Evolutionary conservation across 805 yeast genomes (phyloP).

Genomic region (Aciculoconidium aculeatum): DNA sequence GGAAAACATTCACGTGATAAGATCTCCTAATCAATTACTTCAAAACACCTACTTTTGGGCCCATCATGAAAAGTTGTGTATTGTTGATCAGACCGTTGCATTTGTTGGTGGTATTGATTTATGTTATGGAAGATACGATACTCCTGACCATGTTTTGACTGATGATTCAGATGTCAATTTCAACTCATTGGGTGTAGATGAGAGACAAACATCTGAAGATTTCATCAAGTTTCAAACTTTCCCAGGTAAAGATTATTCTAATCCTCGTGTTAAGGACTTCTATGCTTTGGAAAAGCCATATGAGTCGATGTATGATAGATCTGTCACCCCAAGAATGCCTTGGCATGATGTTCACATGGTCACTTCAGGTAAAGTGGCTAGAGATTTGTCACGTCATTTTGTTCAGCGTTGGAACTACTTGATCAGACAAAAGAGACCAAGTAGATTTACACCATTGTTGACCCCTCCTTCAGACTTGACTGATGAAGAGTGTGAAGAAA

Average conservation of each 20-base stretch:
- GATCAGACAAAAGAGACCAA: constrained; percentile 88
- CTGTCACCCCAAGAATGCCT: constrained; percentile 87
- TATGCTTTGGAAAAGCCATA: constrained; percentile 75
- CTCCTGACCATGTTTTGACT: constrained; percentile 86
- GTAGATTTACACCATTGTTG: constrained; percentile 85
- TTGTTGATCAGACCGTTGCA: constrained; percentile 82
- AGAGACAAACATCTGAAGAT: constrained; percentile 32
- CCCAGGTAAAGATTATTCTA: constrained; percentile 97
- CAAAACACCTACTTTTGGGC: constrained; percentile 98
- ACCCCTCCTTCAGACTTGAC: constrained; percentile 90
- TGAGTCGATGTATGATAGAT: constrained; percentile 87
- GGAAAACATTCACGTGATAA: constrained; percentile 77
- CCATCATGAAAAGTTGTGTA: constrained; percentile 89
- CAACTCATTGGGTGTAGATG: constrained; percentile 22
- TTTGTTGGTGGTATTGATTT: constrained; percentile 94
- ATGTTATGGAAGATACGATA: constrained; percentile 93
- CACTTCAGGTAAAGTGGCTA: constrained; percentile 88
- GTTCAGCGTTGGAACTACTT: constrained; percentile 97
- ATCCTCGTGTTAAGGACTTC: constrained; percentile 90
- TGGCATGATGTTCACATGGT: constrained; percentile 99
- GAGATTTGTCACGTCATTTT: constrained; percentile 90
- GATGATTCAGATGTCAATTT: constrained; percentile 57
- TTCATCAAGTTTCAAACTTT: constrained; percentile 56
- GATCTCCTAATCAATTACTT: constrained; percentile 92
- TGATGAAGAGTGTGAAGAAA: constrained; percentile 56